Conservation (phyloP, 2,329 filamentous ascomycete species). For the Fusarium falciforme region DNA sequence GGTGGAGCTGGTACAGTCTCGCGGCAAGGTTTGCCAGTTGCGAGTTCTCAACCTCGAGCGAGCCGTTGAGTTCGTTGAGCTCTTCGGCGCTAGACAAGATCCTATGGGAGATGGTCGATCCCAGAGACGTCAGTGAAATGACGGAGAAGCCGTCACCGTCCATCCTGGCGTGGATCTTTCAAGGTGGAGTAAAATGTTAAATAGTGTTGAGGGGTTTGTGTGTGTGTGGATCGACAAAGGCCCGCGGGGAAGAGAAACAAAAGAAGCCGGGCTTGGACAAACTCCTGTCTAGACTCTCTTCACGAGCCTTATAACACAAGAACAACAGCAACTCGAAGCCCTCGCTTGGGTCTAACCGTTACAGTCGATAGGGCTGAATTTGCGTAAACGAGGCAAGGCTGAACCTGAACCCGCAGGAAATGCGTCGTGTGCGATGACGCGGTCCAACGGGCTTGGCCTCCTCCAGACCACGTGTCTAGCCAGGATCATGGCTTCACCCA, state of each 20-base stretch:
- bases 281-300: background rate
- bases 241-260: constrained; percentile 10
- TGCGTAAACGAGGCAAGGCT: constrained; percentile 17
- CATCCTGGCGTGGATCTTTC: constrained; percentile 34
- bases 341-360: background rate
- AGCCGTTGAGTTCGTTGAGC: constrained; percentile 43
- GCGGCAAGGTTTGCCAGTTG: constrained; percentile 38
- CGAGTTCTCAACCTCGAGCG: constrained; percentile 21
- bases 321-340: background rate
- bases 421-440: constrained; percentile 33
- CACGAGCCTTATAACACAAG: background rate
- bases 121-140: constrained; percentile 47
- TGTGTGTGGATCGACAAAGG: background rate
- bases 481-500: background rate
- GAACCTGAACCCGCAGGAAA: constrained; percentile 5
- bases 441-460: constrained; percentile 13
- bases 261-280: background rate
- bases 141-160: constrained; percentile 50
- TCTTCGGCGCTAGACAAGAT: constrained; percentile 45
- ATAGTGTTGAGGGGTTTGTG: background rate
- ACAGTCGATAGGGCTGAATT: constrained; percentile 24
- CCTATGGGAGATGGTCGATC: constrained; percentile 47
- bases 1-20: constrained; percentile 43
- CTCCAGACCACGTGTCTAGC: constrained; percentile 3
- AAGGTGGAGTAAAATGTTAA: background rate